Evolutionary conservation across 1,139 yeast genomes (phyloP), one percentile per base, ranked within the genome.

Genomic region (Taphrina communis): DNA sequence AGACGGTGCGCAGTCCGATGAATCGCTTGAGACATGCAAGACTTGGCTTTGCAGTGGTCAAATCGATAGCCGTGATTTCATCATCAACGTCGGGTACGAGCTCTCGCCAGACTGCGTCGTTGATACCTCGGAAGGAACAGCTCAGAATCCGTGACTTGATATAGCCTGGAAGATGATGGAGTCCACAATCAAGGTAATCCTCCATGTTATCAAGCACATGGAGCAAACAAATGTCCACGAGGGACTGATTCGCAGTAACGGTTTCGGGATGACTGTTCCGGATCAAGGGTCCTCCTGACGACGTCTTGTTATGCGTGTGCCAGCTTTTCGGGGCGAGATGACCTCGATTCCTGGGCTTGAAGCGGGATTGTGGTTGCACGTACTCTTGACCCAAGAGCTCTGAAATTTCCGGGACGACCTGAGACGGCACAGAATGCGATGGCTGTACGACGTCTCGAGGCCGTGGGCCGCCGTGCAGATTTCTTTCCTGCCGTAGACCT

Each of bases 291-390:
- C 9, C n/a, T 9, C 55, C 55, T 25, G 36, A 21, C 9, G 35
- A 25, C n/a, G 55, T 21, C 17, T 6, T 50, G 25, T 14, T 31
- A 6, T 12, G 60, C 11, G 35, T 11, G 31, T n/a, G 7, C 62
- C 62, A 58, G 25, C 53, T 44, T 19, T 58, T 58, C 21, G 62
- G 62, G 14, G 62, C 62, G 11, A 58, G 42, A 36, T 58, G 62
- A 8, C 62, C 62, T 17, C 62, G 62, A 58, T 36, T 42, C 17
- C 62, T 52, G 14, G 53, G 53, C 25, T 58, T 58, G 42, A 46
- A 19, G 25, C 62, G 38, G 7, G 62, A 31, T 12, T 42, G 52
- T 14, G 62, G 62, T 31, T 58, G 50, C 6, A 58, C 42, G 17
- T 58, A 36, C 12, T 31, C 42, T 8, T 44, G 62, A 31, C 62